Conservation (phyloP, 2,329 filamentous ascomycete genomes). For the Huntiella savannae region DNA sequence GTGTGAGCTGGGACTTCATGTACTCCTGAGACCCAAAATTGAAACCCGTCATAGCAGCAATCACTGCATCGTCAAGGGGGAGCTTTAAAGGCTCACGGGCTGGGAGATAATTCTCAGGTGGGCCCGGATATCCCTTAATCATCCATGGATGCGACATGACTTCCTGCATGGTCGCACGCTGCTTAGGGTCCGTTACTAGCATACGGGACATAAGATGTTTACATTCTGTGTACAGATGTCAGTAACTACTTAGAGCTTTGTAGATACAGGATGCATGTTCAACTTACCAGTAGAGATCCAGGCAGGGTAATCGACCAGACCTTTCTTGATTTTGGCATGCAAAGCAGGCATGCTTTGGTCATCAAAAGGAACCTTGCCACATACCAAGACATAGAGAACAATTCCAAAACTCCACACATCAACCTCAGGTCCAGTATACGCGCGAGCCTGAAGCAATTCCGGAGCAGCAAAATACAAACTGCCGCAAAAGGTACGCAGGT, state of each 20-base stretch:
- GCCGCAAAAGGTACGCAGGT: conserved; percentile 92
- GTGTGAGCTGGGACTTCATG: conserved; percentile 64
- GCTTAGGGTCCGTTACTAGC: conserved; percentile 83
- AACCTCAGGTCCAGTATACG: conserved; percentile 90
- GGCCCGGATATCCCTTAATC: conserved; percentile 68
- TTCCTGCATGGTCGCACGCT: conserved; percentile 71
- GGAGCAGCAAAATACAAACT: conserved; percentile 96
- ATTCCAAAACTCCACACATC: conserved; percentile 99
- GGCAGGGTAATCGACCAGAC: conserved; percentile 81
- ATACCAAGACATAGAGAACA: conserved; percentile 89
- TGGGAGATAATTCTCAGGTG: conserved; percentile 80
- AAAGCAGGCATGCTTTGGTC: conserved; percentile 98
- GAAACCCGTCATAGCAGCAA: conserved; percentile 92
- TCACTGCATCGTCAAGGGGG: conserved; percentile 63
- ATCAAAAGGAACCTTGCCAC: conserved; percentile 94
- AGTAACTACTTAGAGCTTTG: not conserved
- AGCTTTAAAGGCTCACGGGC: conserved; percentile 66
- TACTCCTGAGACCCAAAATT: conserved; percentile 80
- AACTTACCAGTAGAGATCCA: conserved; percentile 76
- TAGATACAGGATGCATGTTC: not conserved
- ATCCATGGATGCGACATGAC: conserved; percentile 96
- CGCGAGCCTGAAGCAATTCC: conserved; percentile 78
- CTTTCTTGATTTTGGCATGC: conserved; percentile 97
- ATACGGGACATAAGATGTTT: conserved; percentile 82
- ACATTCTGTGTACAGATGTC: conserved; percentile 45